A percentile compares a stretch with the other conserved stretches of the same genome.
Evolutionary conservation across 2,329 filamentous ascomycete genomes (phyloP).

Genomic region (Harringtonia lauricola): DNA sequence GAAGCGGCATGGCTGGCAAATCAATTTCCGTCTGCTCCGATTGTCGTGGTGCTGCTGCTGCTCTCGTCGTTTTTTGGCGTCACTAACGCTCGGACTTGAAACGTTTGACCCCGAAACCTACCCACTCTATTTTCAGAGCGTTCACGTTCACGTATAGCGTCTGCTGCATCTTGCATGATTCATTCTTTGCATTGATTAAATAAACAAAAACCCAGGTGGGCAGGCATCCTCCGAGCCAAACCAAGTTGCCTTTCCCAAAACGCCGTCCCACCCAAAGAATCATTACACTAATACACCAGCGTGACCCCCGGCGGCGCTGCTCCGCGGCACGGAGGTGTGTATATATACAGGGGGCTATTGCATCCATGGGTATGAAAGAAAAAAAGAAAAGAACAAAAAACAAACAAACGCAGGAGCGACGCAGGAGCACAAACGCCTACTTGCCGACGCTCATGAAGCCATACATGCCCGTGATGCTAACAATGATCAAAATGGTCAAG

Average conservation of each 20-base stretch:
- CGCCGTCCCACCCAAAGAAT: too few relatives aligned
- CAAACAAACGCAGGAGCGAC: background rate
- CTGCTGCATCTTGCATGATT: too few relatives aligned
- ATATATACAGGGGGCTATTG: background rate
- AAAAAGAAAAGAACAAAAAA: background rate
- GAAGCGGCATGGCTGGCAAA: conserved; percentile 11
- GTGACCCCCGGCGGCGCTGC: too few relatives aligned
- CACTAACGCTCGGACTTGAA: conserved; percentile 2
- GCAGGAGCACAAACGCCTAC: background rate
- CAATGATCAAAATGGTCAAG: conserved; percentile 45
- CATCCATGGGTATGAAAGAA: background rate
- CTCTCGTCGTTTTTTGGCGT: too few relatives aligned
- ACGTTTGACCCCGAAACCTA: background rate
- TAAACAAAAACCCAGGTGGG: too few relatives aligned
- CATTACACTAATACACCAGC: background rate
- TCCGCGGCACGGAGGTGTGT: too few relatives aligned
- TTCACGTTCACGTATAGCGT: too few relatives aligned
- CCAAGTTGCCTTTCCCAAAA: too few relatives aligned
- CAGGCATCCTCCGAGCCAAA: too few relatives aligned
- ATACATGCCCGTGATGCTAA: conserved; percentile 19
- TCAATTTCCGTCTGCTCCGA: too few relatives aligned
- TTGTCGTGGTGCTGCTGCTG: too few relatives aligned
- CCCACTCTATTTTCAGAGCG: background rate
- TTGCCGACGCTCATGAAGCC: conserved; percentile 21
- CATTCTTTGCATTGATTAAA: too few relatives aligned